Conservation (phyloP, 257 asterid genomes). For the Ballota nigra region DNA sequence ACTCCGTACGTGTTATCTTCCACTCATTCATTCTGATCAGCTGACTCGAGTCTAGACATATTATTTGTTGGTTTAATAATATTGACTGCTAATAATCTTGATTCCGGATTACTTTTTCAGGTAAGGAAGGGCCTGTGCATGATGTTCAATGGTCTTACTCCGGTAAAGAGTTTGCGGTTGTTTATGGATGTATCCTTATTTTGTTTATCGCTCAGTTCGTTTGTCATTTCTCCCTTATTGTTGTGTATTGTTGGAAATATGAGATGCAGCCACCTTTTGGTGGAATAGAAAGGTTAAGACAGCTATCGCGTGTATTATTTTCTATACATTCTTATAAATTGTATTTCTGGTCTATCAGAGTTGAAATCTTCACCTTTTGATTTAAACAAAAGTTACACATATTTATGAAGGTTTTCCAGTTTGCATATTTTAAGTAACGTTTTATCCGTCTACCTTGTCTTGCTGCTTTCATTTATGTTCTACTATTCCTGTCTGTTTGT, state of each 20-base stretch:
- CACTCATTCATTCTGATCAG: neutral
- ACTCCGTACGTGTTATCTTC: conserved; percentile 53
- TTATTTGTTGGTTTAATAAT: conserved; percentile 8
- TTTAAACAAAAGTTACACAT: neutral
- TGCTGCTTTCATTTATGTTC: neutral
- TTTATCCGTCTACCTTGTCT: neutral
- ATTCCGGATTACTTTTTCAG: conserved; percentile 44
- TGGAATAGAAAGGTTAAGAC: neutral
- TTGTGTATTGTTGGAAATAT: conserved; percentile 1
- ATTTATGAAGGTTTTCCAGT: neutral
- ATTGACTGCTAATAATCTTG: conserved; percentile 21
- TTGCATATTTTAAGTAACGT: neutral
- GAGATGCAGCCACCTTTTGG: conserved; percentile 4
- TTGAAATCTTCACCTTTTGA: neutral
- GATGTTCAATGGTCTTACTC: conserved; percentile 93
- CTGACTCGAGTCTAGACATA: conserved; percentile 3
- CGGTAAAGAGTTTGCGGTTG: conserved; percentile 97
- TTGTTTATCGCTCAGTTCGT: neutral
- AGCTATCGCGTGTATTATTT: neutral
- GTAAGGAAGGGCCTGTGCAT: conserved; percentile 97
- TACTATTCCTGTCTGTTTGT: neutral
- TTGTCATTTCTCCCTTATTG: neutral
- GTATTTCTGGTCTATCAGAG: neutral
- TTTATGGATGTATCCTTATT: conserved; percentile 95
- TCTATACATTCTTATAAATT: neutral